Evolutionary conservation across 2,329 filamentous ascomycete species (phyloP).

Genomic region (Sclerotinia minor): DNA sequence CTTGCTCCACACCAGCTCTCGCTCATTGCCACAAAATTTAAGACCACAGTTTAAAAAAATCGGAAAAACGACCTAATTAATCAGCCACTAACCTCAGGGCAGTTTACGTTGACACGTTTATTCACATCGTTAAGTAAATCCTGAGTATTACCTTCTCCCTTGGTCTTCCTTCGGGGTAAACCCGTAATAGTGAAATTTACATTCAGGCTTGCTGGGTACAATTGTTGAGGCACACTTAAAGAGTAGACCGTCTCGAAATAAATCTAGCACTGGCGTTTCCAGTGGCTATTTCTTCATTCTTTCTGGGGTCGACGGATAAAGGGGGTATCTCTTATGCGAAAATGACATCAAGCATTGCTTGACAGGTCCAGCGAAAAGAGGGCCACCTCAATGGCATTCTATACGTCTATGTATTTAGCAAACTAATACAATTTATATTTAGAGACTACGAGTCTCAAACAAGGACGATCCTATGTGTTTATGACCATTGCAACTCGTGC

Average conservation of each 20-base stretch:
- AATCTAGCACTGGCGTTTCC: conserved; percentile 29
- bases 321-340: conserved; percentile 7
- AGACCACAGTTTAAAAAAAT: neutral
- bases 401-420: conserved; percentile 26
- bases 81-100: conserved; percentile 9
- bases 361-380: conserved; percentile 27
- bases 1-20: conserved; percentile 19
- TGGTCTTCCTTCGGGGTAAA: conserved; percentile 23
- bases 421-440: conserved; percentile 30
- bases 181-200: conserved; percentile 27
- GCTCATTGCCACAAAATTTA: conserved; percentile 1
- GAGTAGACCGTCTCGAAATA: conserved; percentile 12
- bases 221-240: conserved; percentile 8
- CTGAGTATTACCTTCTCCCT: conserved; percentile 28
- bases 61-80: conserved; percentile 16
- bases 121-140: conserved; percentile 29
- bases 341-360: conserved; percentile 13
- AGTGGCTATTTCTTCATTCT: conserved; percentile 26
- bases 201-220: conserved; percentile 27
- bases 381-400: conserved; percentile 31
- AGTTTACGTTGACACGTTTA: conserved; percentile 13
- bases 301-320: conserved; percentile 21
- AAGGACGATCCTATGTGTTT: neutral
- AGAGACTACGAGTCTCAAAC: conserved; percentile 36
- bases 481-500: neutral